phyloP scores from a whole-genome alignment of 225 moss, liverwort and hornwort genomes.

The Ulota crispa region DNA sequence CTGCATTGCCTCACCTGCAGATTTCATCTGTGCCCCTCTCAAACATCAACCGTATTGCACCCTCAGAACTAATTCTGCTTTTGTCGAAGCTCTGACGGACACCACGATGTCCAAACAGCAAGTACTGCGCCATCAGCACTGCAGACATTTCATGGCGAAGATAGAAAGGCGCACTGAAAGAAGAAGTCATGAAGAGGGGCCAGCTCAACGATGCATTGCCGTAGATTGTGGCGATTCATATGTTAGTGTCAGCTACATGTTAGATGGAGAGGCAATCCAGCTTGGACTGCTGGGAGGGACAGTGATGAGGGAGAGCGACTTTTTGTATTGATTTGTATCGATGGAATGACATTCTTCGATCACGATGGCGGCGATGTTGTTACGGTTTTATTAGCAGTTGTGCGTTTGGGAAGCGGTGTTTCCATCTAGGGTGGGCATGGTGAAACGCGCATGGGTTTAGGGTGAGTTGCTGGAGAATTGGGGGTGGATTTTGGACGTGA shows the following conservation, averaged over 20 bases:
- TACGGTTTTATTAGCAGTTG: neutral
- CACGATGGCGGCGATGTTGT: neutral
- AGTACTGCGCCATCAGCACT: neutral
- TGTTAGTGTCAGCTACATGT: neutral
- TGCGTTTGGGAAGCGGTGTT: neutral
- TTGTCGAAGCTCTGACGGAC: neutral
- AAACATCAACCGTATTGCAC: neutral
- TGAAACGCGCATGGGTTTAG: slow-evolving; percentile 14
- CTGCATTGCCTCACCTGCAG: too few species aligned
- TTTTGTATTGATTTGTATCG: neutral
- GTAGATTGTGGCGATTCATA: neutral
- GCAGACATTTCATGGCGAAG: neutral
- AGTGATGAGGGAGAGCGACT: neutral
- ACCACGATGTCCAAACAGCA: neutral
- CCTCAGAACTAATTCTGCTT: neutral
- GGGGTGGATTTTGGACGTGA: neutral
- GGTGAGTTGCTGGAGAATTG: neutral
- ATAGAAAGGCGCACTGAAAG: neutral
- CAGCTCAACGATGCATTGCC: neutral
- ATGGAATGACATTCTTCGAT: neutral
- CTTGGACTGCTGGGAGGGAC: neutral
- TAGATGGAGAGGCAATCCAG: neutral
- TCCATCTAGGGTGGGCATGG: neutral
- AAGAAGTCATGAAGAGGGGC: neutral
- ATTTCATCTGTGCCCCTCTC: neutral